A percentile compares a stretch with the other conserved stretches of the same genome.
Evolutionary conservation across 306 rosid species (phyloP).

Genomic region (Amphicarpaea edgeworthii): DNA sequence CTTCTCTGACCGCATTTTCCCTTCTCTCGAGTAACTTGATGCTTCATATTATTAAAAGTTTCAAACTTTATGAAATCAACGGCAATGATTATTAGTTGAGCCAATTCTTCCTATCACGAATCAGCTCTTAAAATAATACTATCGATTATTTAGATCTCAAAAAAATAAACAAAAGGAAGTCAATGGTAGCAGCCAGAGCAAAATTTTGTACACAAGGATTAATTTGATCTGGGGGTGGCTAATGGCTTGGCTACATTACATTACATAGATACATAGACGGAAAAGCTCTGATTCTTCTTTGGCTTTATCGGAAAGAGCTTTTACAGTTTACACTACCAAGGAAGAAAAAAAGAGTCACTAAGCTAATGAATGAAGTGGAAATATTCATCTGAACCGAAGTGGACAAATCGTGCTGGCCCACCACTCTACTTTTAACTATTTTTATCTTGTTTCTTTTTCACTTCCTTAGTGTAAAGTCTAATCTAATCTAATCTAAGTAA

Average conservation of each 20-base stretch:
- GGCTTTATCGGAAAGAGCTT: constrained; percentile 57
- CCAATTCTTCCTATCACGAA: neutral
- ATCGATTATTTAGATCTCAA: neutral
- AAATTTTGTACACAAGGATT: constrained; percentile 2
- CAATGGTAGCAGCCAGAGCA: neutral
- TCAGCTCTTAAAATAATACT: constrained; percentile 19
- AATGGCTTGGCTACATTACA: neutral
- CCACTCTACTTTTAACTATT: constrained; percentile 31
- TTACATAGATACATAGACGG: constrained; percentile 27
- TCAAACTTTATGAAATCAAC: constrained; percentile 41
- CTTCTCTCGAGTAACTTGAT: constrained; percentile 46
- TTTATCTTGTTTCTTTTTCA: neutral
- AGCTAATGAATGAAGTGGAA: constrained; percentile 29
- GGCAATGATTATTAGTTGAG: constrained; percentile 21
- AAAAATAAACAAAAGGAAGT: neutral
- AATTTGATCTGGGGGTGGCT: constrained; percentile 1
- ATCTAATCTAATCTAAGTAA: constrained; percentile 11
- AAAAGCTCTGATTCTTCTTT: constrained; percentile 54
- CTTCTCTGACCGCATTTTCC: constrained; percentile 54
- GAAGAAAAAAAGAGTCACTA: constrained; percentile 14
- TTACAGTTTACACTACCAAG: constrained; percentile 51
- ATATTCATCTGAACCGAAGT: constrained; percentile 11
- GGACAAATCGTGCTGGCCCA: constrained; percentile 28
- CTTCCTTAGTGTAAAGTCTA: constrained; percentile 34
- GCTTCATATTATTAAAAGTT: constrained; percentile 44